These are phyloP conservation scores for Aureobasidium sp. DNA, from an alignment of 2,329 filamentous ascomycete species.

Conservation along the genomic window DNA sequence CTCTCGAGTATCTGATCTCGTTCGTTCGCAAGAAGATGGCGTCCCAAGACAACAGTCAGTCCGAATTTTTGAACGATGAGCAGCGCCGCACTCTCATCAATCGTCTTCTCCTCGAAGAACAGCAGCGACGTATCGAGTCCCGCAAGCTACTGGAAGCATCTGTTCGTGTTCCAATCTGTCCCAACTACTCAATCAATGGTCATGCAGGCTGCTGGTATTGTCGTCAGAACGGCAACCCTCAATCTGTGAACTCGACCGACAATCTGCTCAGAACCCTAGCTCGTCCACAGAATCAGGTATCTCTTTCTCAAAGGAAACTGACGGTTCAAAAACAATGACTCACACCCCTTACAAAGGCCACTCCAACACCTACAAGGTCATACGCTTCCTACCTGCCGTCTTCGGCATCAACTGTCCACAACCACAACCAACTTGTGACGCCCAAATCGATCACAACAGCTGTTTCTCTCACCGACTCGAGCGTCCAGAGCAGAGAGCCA, in stretches of 20 bases:
- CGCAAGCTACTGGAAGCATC: not conserved
- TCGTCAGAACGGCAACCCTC: not conserved
- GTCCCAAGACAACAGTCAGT: not conserved
- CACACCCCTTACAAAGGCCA: too few species aligned
- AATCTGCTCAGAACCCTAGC: not conserved
- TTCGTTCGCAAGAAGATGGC: not conserved
- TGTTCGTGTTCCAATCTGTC: not conserved
- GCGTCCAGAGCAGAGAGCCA: not conserved
- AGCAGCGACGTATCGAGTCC: not conserved
- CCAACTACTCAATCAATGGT: not conserved
- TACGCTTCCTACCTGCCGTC: not conserved
- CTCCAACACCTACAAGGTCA: not conserved
- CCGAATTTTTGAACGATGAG: not conserved
- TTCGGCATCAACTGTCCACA: not conserved
- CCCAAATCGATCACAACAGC: not conserved
- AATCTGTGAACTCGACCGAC: not conserved
- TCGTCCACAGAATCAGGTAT: not conserved
- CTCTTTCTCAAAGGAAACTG: too few species aligned
- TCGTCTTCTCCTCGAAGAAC: constrained; percentile 1
- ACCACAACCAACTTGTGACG: not conserved
- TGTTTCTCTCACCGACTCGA: not conserved
- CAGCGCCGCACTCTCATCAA: not conserved
- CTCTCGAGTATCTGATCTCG: not conserved
- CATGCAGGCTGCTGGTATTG: not conserved
- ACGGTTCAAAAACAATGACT: too few species aligned